Evolutionary conservation across 2,329 filamentous ascomycete genomes (phyloP).

Genomic region (Tolypocladium tropicale): DNA sequence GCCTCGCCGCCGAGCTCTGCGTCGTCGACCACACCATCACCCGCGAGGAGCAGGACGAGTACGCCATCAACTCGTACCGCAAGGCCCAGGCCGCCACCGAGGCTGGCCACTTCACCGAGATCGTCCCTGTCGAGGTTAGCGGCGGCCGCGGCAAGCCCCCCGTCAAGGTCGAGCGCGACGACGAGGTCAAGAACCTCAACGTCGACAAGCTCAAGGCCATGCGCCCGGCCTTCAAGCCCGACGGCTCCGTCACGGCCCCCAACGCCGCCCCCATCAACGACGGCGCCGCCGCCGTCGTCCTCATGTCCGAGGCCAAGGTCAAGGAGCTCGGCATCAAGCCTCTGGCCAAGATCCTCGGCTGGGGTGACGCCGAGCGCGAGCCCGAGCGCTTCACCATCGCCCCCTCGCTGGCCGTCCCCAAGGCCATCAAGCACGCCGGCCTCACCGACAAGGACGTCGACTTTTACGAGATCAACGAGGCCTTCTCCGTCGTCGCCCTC

Average conservation of each 20-base stretch:
- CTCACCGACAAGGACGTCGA: conserved; percentile 70
- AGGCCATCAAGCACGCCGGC: conserved; percentile 91
- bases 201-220: conserved; percentile 74
- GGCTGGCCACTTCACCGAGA: conserved; percentile 78
- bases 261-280: conserved; percentile 97
- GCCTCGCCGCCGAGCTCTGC: conserved; percentile 85
- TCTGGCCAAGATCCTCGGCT: conserved; percentile 91
- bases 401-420: conserved; percentile 88
- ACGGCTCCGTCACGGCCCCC: conserved; percentile 87
- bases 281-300: conserved; percentile 82
- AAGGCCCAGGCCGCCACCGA: conserved; percentile 82
- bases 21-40: conserved; percentile 71
- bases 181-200: conserved; percentile 94
- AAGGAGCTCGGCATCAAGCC: conserved; percentile 87
- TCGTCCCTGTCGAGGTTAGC: conserved; percentile 78
- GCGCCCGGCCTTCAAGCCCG: conserved; percentile 72
- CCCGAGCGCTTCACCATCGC: conserved; percentile 95
- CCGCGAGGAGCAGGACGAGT: conserved; percentile 84
- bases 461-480: conserved; percentile 98
- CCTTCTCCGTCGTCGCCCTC: conserved; percentile 91
- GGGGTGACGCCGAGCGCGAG: conserved; percentile 87
- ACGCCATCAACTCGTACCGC: conserved; percentile 91
- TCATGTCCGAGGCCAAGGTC: conserved; percentile 88
- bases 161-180: conserved; percentile 71
- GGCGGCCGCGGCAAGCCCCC: conserved; percentile 85